Percentiles rank a stretch among this genome's conserved stretches.
Evolutionary conservation across 495 filamentous ascomycete species (phyloP).

Genomic region (Xylaria intraflava): DNA sequence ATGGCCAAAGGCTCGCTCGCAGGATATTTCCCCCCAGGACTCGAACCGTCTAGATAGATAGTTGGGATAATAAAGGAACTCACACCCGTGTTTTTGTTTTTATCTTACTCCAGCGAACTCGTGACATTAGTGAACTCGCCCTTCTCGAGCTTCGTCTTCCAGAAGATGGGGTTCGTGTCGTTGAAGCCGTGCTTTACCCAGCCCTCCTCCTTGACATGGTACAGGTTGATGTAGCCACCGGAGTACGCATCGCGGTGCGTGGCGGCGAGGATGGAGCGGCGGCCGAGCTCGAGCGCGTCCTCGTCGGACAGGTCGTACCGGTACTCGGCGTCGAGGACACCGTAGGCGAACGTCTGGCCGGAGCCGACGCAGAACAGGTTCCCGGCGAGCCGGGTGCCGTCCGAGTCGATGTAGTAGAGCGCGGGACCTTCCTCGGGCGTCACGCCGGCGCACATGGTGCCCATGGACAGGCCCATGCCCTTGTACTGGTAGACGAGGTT

Average conservation of each 20-base stretch:
- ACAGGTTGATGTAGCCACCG: slow-evolving; percentile 96
- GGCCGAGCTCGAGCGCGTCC: slow-evolving; percentile 83
- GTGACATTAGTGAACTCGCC: slow-evolving; percentile 98
- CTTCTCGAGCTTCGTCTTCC: slow-evolving; percentile 97
- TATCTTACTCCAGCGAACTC: slow-evolving; percentile 53
- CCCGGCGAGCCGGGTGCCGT: slow-evolving; percentile 85
- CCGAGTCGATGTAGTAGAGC: slow-evolving; percentile 98
- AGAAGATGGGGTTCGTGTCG: slow-evolving; percentile 95
- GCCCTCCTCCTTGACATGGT: slow-evolving; percentile 96
- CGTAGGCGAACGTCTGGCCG: slow-evolving; percentile 97
- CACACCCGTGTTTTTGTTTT: neutral
- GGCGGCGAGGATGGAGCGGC: slow-evolving; percentile 88
- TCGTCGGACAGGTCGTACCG: slow-evolving; percentile 75
- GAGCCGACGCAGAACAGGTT: slow-evolving; percentile 98
- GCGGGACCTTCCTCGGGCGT: slow-evolving; percentile 94
- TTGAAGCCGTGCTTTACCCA: slow-evolving; percentile 98
- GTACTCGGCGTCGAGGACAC: slow-evolving; percentile 94
- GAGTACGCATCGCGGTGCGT: slow-evolving; percentile 97
- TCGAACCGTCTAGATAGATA: no score
- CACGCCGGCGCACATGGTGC: slow-evolving; percentile 97
- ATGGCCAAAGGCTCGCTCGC: no score
- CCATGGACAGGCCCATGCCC: slow-evolving; percentile 95
- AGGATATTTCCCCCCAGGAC: no score
- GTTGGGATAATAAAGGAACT: no score
- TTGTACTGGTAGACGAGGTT: slow-evolving; percentile 98